Evolutionary conservation across 305 asterid genomes (phyloP).

Genomic region (Fraxinus latifolia): DNA sequence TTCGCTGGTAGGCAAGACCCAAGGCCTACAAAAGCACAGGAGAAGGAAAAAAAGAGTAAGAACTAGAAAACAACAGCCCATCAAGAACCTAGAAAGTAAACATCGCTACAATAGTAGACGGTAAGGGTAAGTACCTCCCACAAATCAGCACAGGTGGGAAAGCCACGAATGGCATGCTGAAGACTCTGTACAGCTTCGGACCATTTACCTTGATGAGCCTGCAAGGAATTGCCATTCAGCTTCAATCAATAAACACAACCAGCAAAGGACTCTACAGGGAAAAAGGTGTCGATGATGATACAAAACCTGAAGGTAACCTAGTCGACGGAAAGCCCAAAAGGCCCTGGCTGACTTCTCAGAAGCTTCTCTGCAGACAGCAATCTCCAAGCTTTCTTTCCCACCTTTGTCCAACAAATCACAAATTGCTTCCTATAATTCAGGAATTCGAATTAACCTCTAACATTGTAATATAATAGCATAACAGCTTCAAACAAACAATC

Average conservation of each 20-base stretch:
- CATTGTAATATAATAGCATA: background rate
- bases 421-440: slow-evolving; percentile 53
- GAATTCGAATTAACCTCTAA: background rate
- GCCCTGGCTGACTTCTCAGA: slow-evolving; percentile 84
- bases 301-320: slow-evolving; percentile 86
- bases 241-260: slow-evolving; percentile 15
- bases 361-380: slow-evolving; percentile 78
- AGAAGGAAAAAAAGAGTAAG: slow-evolving; percentile 16
- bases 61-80: slow-evolving; percentile 6
- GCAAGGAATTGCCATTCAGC: slow-evolving; percentile 22
- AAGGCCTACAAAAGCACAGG: slow-evolving; percentile 56
- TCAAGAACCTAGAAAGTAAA: slow-evolving; percentile 5
- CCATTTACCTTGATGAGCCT: slow-evolving; percentile 88
- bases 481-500: background rate
- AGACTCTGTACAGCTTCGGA: slow-evolving; percentile 89
- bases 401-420: slow-evolving; percentile 71
- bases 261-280: slow-evolving; percentile 1
- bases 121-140: slow-evolving; percentile 71
- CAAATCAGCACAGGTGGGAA: slow-evolving; percentile 76
- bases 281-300: slow-evolving; percentile 9
- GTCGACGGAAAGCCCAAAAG: slow-evolving; percentile 86
- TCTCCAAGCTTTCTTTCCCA: slow-evolving; percentile 79
- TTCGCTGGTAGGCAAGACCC: slow-evolving; percentile 86
- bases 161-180: slow-evolving; percentile 93
- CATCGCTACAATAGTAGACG: background rate